A percentile compares a stretch with the other conserved stretches of the same genome.
Evolutionary conservation across 768 basidiomycete genomes (phyloP).

Genomic region (Pilatotrama ljubarskyi): DNA sequence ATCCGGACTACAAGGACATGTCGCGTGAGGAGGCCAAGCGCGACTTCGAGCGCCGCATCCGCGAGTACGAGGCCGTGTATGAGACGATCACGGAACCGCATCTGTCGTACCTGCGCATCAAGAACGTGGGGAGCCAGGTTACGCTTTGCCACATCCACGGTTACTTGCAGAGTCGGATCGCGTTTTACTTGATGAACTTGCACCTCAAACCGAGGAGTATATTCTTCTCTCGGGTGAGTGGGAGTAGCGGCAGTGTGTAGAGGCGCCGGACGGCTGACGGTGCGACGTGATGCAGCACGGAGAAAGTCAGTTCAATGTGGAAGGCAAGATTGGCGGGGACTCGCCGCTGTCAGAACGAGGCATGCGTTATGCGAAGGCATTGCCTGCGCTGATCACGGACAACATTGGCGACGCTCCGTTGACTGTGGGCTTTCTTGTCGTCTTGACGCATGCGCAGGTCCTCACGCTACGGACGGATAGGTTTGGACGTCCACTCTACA

Average conservation of each 20-base stretch:
- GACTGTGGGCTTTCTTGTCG: constrained; percentile 52
- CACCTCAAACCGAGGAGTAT: constrained; percentile 97
- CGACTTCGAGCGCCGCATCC: constrained; percentile 91
- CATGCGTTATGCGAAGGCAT: constrained; percentile 77
- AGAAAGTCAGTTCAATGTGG: constrained; percentile 95
- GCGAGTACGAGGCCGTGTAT: constrained; percentile 92
- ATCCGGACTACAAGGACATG: constrained; percentile 95
- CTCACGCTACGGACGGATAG: constrained; percentile 37
- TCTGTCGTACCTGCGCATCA: constrained; percentile 87
- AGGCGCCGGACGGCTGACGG: too few species aligned
- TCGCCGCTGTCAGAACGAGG: constrained; percentile 84
- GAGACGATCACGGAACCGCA: constrained; percentile 92
- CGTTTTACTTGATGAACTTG: constrained; percentile 97
- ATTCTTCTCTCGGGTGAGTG: constrained; percentile 86
- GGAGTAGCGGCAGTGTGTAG: constrained; percentile 26
- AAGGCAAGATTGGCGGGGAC: constrained; percentile 98
- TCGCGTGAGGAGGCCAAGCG: constrained; percentile 80
- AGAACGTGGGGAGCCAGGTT: constrained; percentile 90
- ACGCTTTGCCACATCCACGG: constrained; percentile 86
- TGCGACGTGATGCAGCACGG: constrained; percentile 66
- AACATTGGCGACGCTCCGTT: constrained; percentile 88
- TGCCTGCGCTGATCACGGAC: constrained; percentile 85
- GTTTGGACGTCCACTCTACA: constrained; percentile 99
- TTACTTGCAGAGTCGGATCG: constrained; percentile 95
- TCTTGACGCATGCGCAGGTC: background rate